These are phyloP conservation scores for Nidula niveotomentosa DNA, from an alignment of 1,284 basidiomycete species.

Conservation along the genomic window DNA sequence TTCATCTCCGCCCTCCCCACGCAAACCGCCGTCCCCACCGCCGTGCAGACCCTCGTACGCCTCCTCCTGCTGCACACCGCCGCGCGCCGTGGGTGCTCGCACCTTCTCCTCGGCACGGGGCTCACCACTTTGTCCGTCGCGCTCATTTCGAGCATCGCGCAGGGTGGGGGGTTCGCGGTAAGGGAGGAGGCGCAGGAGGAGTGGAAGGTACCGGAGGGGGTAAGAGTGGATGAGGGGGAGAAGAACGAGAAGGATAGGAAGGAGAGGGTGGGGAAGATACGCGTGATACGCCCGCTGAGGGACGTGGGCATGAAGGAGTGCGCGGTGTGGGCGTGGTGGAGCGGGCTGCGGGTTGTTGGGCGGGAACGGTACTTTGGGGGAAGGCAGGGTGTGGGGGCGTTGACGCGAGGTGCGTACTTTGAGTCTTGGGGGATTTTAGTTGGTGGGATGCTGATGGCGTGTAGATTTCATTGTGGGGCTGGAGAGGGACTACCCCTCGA, in stretches of 20 bases:
- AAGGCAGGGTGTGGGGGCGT: constrained; percentile 61
- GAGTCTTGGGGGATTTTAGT: not conserved
- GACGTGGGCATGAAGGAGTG: constrained; percentile 85
- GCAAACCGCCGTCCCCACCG: constrained; percentile 67
- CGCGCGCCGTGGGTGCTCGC: constrained; percentile 57
- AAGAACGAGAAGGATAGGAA: constrained; percentile 1
- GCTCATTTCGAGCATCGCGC: constrained; percentile 74
- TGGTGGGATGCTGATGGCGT: constrained; percentile 1
- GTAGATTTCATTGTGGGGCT: constrained; percentile 82
- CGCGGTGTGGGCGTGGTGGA: constrained; percentile 77
- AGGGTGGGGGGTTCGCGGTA: constrained; percentile 80
- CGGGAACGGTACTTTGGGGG: constrained; percentile 46
- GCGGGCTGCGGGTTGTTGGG: constrained; percentile 50
- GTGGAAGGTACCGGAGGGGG: constrained; percentile 33
- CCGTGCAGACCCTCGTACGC: constrained; percentile 65
- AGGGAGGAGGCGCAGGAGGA: constrained; percentile 72
- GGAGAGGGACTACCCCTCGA: constrained; percentile 85
- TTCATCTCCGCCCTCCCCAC: constrained; percentile 78
- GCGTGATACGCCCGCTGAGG: constrained; percentile 68
- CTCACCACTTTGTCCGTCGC: constrained; percentile 80
- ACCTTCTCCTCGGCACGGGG: constrained; percentile 81
- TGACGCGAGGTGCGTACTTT: constrained; percentile 67
- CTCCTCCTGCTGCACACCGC: constrained; percentile 74
- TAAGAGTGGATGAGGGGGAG: not conserved
- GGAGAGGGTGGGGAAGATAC: constrained; percentile 12